These are phyloP conservation scores for Elasticomyces elasticus DNA, from an alignment of 495 filamentous ascomycete species.

Conservation along the genomic window DNA sequence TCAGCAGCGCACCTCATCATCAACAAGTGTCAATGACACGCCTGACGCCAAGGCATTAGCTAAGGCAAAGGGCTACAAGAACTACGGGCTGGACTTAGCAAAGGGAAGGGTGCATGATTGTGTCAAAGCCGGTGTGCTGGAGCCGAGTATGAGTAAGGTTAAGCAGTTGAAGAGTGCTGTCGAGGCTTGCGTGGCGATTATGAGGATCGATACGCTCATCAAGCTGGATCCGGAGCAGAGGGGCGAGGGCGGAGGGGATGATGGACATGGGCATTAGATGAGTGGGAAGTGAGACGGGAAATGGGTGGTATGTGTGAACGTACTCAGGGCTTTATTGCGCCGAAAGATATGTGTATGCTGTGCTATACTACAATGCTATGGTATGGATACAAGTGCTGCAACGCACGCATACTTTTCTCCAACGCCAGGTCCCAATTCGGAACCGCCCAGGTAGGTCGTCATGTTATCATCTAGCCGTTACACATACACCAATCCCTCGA, in stretches of 20 bases:
- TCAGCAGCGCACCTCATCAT: neutral
- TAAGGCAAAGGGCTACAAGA: slow-evolving; percentile 93
- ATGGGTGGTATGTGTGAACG: neutral
- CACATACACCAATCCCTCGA: neutral
- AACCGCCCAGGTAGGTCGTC: neutral
- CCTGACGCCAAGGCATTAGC: slow-evolving; percentile 72
- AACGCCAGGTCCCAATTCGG: neutral
- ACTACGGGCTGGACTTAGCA: slow-evolving; percentile 86
- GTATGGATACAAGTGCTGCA: neutral
- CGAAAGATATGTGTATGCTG: neutral
- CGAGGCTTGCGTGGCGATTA: slow-evolving; percentile 97
- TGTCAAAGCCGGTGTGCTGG: slow-evolving; percentile 88
- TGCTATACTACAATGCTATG: slow-evolving; percentile 1
- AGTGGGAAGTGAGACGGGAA: neutral
- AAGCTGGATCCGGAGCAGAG: slow-evolving; percentile 89
- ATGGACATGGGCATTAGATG: slow-evolving; percentile 55
- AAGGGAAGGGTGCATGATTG: slow-evolving; percentile 88
- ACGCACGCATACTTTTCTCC: neutral
- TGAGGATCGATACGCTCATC: slow-evolving; percentile 99
- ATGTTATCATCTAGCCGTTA: slow-evolving; percentile 2
- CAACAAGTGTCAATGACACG: neutral
- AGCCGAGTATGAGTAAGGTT: slow-evolving; percentile 97
- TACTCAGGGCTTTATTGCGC: neutral
- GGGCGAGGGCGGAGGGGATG: slow-evolving; percentile 63
- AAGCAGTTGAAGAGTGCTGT: slow-evolving; percentile 97